Evolutionary conservation across 495 filamentous ascomycete species (phyloP).

Genomic region (Podospora comata): DNA sequence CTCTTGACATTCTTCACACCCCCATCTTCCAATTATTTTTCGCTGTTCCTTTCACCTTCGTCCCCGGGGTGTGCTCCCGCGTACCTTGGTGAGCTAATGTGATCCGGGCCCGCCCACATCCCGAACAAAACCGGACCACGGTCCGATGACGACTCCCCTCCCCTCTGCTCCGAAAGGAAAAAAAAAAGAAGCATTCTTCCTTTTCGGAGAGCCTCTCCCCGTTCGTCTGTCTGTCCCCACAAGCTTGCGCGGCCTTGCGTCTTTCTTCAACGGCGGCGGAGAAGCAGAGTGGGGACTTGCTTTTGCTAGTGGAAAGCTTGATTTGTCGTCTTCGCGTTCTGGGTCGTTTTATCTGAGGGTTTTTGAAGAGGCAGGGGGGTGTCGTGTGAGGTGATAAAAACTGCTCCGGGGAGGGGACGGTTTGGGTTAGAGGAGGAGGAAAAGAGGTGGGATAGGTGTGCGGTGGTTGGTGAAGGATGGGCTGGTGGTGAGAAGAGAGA

Average conservation of each 20-base stretch:
- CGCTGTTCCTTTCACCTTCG: too few species aligned
- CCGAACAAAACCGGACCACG: not conserved
- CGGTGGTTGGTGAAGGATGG: not conserved
- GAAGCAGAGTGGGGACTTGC: too few species aligned
- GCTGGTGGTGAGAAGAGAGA: not conserved
- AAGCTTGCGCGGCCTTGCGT: not conserved
- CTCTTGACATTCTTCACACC: too few species aligned
- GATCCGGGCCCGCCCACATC: not conserved
- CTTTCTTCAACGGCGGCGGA: too few species aligned
- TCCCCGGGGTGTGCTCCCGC: not conserved
- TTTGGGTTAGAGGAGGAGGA: not conserved
- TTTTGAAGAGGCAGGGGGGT: not conserved
- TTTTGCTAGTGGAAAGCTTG: not conserved
- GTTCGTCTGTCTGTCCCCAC: not conserved
- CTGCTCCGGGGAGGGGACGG: not conserved
- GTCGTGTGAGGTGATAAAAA: not conserved
- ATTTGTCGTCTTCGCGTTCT: not conserved
- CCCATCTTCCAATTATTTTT: too few species aligned
- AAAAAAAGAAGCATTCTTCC: not conserved
- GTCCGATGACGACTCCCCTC: not conserved
- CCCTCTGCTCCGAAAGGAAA: not conserved
- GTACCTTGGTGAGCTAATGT: not conserved
- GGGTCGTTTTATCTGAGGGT: not conserved
- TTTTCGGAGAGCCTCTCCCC: not conserved
- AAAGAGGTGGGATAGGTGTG: not conserved